These are phyloP conservation scores for Aspergillus nanangensis DNA, from an alignment of 495 filamentous ascomycete species.

Conservation along the genomic window DNA sequence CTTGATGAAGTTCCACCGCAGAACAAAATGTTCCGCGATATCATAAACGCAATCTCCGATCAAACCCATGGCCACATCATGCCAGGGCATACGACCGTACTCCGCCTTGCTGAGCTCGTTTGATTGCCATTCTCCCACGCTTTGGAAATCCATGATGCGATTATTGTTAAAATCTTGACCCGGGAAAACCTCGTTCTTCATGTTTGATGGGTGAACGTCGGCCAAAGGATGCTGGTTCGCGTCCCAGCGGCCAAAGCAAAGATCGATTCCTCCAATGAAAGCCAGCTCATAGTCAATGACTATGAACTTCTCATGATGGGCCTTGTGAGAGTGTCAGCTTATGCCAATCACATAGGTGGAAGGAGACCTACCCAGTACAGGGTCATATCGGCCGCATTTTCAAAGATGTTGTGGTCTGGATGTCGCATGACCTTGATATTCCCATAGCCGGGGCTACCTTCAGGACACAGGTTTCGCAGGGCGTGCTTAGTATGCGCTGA, in stretches of 20 bases:
- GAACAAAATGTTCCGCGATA: slow-evolving; percentile 93
- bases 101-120: slow-evolving; percentile 92
- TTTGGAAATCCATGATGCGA: slow-evolving; percentile 92
- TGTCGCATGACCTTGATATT: slow-evolving; percentile 91
- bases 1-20: slow-evolving; percentile 96
- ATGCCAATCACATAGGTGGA: too few relatives aligned
- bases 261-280: slow-evolving; percentile 88
- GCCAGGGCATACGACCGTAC: slow-evolving; percentile 96
- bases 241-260: slow-evolving; percentile 97
- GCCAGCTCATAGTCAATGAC: slow-evolving; percentile 87
- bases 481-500: slow-evolving; percentile 90
- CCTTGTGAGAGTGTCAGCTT: slow-evolving; percentile 34
- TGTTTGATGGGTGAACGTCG: slow-evolving; percentile 80
- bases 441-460: slow-evolving; percentile 71
- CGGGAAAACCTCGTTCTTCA: slow-evolving; percentile 84
- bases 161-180: slow-evolving; percentile 97
- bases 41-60: slow-evolving; percentile 88
- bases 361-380: slow-evolving; percentile 70
- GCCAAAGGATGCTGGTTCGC: slow-evolving; percentile 76
- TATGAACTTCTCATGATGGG: slow-evolving; percentile 95
- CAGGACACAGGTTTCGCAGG: slow-evolving; percentile 71
- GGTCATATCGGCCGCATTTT: slow-evolving; percentile 94
- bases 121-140: slow-evolving; percentile 83
- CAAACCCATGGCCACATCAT: slow-evolving; percentile 88
- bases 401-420: slow-evolving; percentile 91